phyloP scores from a whole-genome alignment of 169 alveolate species.

The Plasmodium knowlesi region DNA sequence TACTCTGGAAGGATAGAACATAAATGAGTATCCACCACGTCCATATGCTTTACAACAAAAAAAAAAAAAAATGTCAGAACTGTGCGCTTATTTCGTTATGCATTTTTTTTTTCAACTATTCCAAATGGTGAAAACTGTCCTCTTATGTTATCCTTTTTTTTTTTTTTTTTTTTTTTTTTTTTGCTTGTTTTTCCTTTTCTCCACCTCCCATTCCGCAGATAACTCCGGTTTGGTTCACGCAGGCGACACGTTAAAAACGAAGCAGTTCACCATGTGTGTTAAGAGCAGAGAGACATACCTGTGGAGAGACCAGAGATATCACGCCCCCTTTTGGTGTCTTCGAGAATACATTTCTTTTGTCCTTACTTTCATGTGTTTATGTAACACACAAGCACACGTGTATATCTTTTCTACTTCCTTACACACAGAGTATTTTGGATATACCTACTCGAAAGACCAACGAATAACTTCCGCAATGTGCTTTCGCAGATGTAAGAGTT shows the following conservation, averaged over 20 bases:
- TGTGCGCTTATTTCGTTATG: not conserved
- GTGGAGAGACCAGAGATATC: not conserved
- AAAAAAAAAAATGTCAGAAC: not conserved
- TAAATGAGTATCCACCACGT: not conserved
- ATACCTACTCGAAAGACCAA: slow-evolving; percentile 42
- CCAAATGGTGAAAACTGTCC: not conserved
- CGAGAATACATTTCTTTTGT: not conserved
- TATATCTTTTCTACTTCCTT: not conserved
- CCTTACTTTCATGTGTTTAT: not conserved
- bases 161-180: not conserved
- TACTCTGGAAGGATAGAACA: not conserved
- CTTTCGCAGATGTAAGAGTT: slow-evolving; percentile 47
- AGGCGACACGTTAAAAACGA: slow-evolving; percentile 26
- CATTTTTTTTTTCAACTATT: not conserved
- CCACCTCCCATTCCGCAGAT: not conserved
- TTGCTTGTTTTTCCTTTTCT: not conserved
- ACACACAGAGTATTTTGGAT: slow-evolving; percentile 51
- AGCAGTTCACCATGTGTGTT: slow-evolving; percentile 55
- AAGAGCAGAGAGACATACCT: not conserved
- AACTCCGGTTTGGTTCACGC: slow-evolving; percentile 62
- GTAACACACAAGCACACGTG: not conserved
- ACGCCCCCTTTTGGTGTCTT: not conserved
- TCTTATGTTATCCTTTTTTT: not conserved
- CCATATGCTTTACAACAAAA: not conserved
- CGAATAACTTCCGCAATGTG: slow-evolving; percentile 56